Base-by-base conservation (phyloP, 176 grass and related monocot genomes). In the Carex cristatella region DNA sequence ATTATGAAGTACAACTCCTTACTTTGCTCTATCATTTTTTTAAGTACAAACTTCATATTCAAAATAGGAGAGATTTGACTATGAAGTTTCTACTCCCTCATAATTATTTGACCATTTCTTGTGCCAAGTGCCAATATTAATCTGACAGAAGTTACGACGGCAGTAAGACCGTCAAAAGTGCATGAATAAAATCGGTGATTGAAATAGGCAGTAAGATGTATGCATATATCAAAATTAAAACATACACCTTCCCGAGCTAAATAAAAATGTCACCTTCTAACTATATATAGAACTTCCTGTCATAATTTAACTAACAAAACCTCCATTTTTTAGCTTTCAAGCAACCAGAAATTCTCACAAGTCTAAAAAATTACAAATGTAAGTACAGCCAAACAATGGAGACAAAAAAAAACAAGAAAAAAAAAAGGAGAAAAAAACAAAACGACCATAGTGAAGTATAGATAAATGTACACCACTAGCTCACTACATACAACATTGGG, bases 391-490 rank as follows among this genome's bases (percentile, higher is more conserved):
- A 81, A 81, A 63, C 59, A 65, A 81, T 81, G 57, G 19, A 28
- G 48, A 64, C 7, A 35, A 57, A 46, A 14, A 56, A 0, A 40
- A 4, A 40, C 0, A 79, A 46, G 42, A 16, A 67, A 31, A 14
- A 6, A 11, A 11, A 63, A 81, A 68, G 10, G 3, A 7, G 54
- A 7, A 32, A 1, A 83, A 10, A 83, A 51, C 6, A 32, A 69
- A 69, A 68, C 40, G 15, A 83, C 13, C 48, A 68, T 32, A 83
- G 23, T 53, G 4, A 46, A 83, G 63, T 83, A 67, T 68, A 67
- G 61, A 83, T 44, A 83, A 83, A 83, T 83, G 37, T 83, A 83
- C 81, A 83, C 28, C 38, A 55, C 49, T 78, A 78, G 74, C 51
- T 33, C 40, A 54, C 81, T 67, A 69, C 62, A 67, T 54, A 83